A percentile compares a stretch with the other conserved stretches of the same genome.
Conservation (phyloP, 2,329 filamentous ascomycete genomes). For the Dactylellina haptotyla region DNA sequence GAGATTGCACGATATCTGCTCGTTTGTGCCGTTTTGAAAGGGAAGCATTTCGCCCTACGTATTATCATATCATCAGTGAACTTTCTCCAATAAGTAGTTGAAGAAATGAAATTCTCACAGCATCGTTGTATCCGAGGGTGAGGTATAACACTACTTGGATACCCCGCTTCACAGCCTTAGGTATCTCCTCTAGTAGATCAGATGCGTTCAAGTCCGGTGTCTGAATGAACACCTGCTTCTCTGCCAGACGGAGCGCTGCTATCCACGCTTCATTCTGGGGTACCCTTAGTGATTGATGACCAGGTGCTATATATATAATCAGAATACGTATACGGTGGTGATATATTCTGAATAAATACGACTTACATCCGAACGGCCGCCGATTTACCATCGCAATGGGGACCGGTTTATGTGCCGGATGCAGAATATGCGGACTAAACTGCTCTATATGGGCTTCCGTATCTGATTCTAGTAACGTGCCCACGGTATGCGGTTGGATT, state of each 20-base stretch:
- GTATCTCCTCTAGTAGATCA: conserved; percentile 71
- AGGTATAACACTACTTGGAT: conserved; percentile 76
- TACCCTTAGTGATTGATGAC: conserved; percentile 40
- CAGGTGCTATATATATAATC: conserved; percentile 60
- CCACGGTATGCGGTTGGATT: conserved; percentile 65
- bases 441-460: conserved; percentile 67
- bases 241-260: conserved; percentile 73
- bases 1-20: conserved; percentile 73
- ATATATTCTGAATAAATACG: not conserved
- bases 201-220: conserved; percentile 80
- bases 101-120: conserved; percentile 61
- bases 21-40: conserved; percentile 78
- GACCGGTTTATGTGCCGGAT: conserved; percentile 67
- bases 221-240: conserved; percentile 76
- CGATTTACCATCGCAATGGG: conserved; percentile 79
- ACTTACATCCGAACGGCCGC: conserved; percentile 65
- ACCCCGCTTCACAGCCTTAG: conserved; percentile 73
- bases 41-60: conserved; percentile 76
- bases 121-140: conserved; percentile 81
- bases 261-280: conserved; percentile 82
- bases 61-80: conserved; percentile 19
- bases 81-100: not conserved
- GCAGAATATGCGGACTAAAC: conserved; percentile 74
- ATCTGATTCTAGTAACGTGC: conserved; percentile 62
- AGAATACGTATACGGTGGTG: conserved; percentile 62